Evolutionary conservation across 2,329 filamentous ascomycete genomes (phyloP), one percentile per base, ranked within the genome.

Genomic region (Verticillium zaregamsianum): DNA sequence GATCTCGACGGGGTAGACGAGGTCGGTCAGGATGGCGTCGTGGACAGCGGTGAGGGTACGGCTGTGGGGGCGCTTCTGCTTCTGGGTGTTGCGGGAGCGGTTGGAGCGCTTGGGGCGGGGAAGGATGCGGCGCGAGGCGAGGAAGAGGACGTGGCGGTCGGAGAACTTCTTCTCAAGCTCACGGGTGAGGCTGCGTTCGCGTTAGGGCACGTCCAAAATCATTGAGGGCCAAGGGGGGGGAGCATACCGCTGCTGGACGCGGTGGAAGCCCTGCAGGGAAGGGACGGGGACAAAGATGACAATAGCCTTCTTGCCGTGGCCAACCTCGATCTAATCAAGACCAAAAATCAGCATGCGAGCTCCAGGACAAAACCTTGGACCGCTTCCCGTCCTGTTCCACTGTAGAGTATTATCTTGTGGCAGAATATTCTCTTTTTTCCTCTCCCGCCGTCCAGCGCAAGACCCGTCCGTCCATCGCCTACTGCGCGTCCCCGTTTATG

Each of bases 111-210:
- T 97, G 81, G 95, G 95, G 81, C 93, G 93, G 80, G 95, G 94
- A 67, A 99, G 88, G 77, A 99, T 99, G 82, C 95, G 95, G 88
- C 95, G 95, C 77, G 94, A 96, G 74, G 95, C 95, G 75, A 99
- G 90, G 89, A 99, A 93, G 81, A 99, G 87, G 81, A 99, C 95
- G 83, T 99, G 95, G 83, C 95, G 95, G 88, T 99, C 95, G 70
- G 95, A 98, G 92, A 99, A 99, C 87, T 99, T 99, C 93, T 99
- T 99, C 91, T 99, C 95, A 79, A 99, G 93, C 88, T 99, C 95
- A 84, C 95, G 95, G 82, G 95, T 99, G 79, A 99, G 90, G 79
- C 94, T 98, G 63, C 4, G n/a, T 17, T 32, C 17, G 4, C 1
- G 33, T 61, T 28, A 62, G 45, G 32, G 23, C 9, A 9, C 14